Evolutionary conservation across 2,329 filamentous ascomycete genomes (phyloP), one percentile per base, ranked within the genome.

Genomic region (Lachnellula arida): DNA sequence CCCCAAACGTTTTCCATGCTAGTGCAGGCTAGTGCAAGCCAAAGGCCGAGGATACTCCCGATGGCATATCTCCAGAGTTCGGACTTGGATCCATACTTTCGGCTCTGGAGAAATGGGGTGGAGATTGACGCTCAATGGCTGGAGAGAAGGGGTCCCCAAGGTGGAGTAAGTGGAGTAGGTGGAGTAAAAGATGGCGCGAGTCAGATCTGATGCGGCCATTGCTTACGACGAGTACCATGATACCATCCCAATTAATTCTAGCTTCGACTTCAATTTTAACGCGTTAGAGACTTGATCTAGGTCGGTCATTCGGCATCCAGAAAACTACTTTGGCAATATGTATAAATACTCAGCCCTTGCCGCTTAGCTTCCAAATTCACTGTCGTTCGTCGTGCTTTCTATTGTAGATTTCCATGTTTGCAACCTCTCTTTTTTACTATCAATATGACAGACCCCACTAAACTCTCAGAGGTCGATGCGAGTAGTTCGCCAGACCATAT

Each of bases 401-500:
- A 25, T n/a, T 52, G 15, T 40, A 5, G 35, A 2, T 47, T 17
- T 1, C 6, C 42, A 19, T 48, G 25, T 8, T 32, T 23, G 15
- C 46, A 49, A 8, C 40, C 15, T 25, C 23, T 40, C 37, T 32
- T 32, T 8, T 11, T 32, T 22, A 44, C 9, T 3, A 5, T 48
- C 49, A 59, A 22, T 9, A 64, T 64, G 62, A 53, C 58, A 19
- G 58, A 60, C 19, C 49, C 34, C 15, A 43, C 23, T 35, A 61
- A 61, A n/a, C 2, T 25, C 2, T 56, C 54, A 32, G 44, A 56
- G 19, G 42, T 34, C 11, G 54, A 59, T 54, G 46, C 56, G 19
- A 55, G 60, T 46, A 61, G 49, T 47, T 59, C 60, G 1, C 51
- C 59, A 25, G 52, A 59, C 8, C 49, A 56, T 32, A 61, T 59